Evolutionary conservation across 371 early-diverging fungal species (phyloP), one percentile per base, ranked within the genome.

Genomic region (Syncephalastrum monosporum): DNA sequence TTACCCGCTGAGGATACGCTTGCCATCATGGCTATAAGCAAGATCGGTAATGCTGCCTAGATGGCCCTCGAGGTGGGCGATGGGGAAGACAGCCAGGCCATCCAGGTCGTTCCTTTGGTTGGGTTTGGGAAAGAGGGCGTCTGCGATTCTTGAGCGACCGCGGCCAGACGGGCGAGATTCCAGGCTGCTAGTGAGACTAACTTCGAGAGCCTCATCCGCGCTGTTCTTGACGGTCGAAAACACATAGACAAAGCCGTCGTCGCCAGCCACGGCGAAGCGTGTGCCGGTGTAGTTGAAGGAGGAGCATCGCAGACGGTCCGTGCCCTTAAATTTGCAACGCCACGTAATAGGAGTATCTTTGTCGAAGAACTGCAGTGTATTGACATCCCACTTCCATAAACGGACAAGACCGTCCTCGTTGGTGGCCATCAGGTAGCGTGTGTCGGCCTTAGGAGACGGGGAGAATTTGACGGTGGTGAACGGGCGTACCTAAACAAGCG

Each of bases 281-380:
- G 93, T 89, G 15, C 95, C 95, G 1, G 90, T 91, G 33, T 69
- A 74, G 57, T 90, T 90, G 72, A 93, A 92, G 0, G 88, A 84
- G 3, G 86, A 77, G 53, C 90, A 86, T 21, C 81, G 71, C 3
- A 91, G 68, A 25, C 71, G 59, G 71, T 90, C 90, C 14, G 79
- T 75, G 5, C 78, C 65, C 68, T 82, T 66, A 52, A 83, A 76
- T 63, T 85, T 77, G 63, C 84, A 83, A 59, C 87, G 80, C 10
- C 91, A 72, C 14, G 80, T 74, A 14, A 87, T 72, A 1, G 94
- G 89, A 50, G 76, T 65, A 4, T 75, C 63, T 17, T 76, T 67
- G 57, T 75, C 67, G 42, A 63, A 66, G 57, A 87, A 87, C 14
- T 76, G 75, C 23, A 84, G 65, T 1, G 77, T 69, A 5, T 80